Evolutionary conservation across 148 eudicot genomes (phyloP).

Genomic region (Persicaria tinctoria): DNA sequence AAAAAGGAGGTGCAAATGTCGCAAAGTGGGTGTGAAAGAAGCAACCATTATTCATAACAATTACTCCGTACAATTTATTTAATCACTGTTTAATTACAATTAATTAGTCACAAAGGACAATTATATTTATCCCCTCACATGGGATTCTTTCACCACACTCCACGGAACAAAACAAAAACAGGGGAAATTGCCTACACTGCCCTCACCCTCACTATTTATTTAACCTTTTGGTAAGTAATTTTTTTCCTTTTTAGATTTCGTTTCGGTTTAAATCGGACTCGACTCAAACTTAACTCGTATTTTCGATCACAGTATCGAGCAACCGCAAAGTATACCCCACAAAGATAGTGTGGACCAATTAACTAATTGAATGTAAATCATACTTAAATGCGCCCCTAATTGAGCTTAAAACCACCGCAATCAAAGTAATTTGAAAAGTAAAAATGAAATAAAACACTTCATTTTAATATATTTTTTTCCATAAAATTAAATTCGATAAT

Average conservation of each 20-base stretch:
- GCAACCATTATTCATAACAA: not conserved
- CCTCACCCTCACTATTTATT: no score
- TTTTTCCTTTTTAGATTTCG: no score
- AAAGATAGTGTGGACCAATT: slow-evolving; percentile 4
- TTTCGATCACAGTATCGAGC: no score
- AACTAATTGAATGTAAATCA: not conserved
- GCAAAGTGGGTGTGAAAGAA: slow-evolving; percentile 2
- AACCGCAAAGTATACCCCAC: not conserved
- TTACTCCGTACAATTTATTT: not conserved
- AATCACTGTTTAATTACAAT: not conserved
- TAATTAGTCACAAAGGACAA: not conserved
- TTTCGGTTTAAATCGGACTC: no score
- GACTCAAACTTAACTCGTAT: no score
- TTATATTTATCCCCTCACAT: slow-evolving; percentile 10
- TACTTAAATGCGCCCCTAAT: not conserved
- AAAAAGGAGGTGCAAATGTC: not conserved
- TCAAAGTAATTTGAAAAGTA: not conserved
- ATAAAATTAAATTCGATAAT: not conserved
- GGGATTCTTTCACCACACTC: not conserved
- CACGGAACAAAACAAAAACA: not conserved
- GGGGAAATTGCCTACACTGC: not conserved
- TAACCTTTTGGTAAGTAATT: no score
- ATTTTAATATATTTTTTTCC: not conserved
- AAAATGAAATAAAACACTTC: not conserved
- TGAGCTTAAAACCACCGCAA: not conserved